Conservation (phyloP, 129 eudicot genomes). For the Chrysanthemum lavandulifolium region DNA sequence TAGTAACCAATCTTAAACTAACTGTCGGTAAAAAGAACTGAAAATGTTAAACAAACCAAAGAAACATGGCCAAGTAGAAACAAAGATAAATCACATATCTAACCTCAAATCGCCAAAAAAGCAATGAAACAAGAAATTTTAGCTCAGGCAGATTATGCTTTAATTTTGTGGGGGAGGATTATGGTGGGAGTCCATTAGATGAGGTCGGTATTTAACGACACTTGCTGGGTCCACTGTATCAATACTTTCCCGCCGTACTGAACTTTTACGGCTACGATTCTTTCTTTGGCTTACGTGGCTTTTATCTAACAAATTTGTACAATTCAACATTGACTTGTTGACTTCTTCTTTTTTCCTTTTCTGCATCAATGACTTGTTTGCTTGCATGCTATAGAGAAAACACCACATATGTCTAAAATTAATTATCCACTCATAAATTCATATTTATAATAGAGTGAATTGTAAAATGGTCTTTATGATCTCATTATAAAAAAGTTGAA, state of each 20-base stretch:
- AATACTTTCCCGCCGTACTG: slow-evolving; percentile 19
- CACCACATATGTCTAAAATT: too few species aligned
- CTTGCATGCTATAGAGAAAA: neutral
- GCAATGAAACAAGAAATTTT: neutral
- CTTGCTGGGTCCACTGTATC: neutral
- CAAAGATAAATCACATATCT: neutral
- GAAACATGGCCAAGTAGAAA: neutral
- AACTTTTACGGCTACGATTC: slow-evolving; percentile 33
- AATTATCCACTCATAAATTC: too few species aligned
- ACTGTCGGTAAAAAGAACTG: too few species aligned
- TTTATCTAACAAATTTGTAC: neutral
- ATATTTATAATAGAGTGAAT: too few species aligned
- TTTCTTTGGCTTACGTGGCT: neutral
- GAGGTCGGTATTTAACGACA: slow-evolving; percentile 31
- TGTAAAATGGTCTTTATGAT: too few species aligned
- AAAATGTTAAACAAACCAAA: neutral
- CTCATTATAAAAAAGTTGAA: too few species aligned
- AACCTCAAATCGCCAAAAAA: slow-evolving; percentile 13
- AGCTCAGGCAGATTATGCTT: slow-evolving; percentile 20
- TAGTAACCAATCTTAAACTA: too few species aligned
- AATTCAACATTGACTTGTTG: slow-evolving; percentile 16
- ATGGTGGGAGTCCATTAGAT: slow-evolving; percentile 16
- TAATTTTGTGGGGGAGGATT: neutral
- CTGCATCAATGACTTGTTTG: slow-evolving; percentile 1
- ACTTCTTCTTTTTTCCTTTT: too few species aligned